These are phyloP conservation scores for Citropsis articulata DNA, from an alignment of 345 rosid genomes.

Conservation along the genomic window DNA sequence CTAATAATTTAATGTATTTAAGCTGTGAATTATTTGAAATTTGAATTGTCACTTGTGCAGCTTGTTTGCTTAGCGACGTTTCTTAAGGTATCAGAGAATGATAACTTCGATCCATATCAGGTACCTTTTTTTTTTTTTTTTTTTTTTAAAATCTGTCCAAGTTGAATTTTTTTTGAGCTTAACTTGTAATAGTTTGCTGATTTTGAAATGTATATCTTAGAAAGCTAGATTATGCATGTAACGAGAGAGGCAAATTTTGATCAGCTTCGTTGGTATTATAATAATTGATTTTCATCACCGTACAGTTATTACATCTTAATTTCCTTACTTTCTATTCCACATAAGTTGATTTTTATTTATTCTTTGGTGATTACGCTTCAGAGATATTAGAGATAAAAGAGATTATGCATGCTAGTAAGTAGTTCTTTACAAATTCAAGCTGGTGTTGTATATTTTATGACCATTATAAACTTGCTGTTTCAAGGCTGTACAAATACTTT, in stretches of 20 bases:
- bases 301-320: not conserved
- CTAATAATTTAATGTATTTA: not conserved
- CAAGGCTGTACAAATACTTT: not conserved
- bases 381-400: not conserved
- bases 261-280: no score
- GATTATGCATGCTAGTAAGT: not conserved
- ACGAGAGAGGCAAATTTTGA: not conserved
- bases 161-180: not conserved
- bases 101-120: constrained; percentile 90
- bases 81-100: constrained; percentile 86
- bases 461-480: not conserved
- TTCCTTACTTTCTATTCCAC: not conserved
- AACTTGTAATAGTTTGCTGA: not conserved
- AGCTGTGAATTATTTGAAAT: not conserved
- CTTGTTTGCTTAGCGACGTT: constrained; percentile 96
- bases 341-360: not conserved
- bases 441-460: not conserved
- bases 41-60: constrained; percentile 30
- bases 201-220: not conserved
- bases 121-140: constrained; percentile 28
- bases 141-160: not conserved
- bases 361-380: not conserved
- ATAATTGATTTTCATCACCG: not conserved
- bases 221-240: not conserved
- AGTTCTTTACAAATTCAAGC: not conserved